These are phyloP conservation scores for Aspergillus avenaceus DNA, from an alignment of 495 filamentous ascomycete species.

Conservation along the genomic window DNA sequence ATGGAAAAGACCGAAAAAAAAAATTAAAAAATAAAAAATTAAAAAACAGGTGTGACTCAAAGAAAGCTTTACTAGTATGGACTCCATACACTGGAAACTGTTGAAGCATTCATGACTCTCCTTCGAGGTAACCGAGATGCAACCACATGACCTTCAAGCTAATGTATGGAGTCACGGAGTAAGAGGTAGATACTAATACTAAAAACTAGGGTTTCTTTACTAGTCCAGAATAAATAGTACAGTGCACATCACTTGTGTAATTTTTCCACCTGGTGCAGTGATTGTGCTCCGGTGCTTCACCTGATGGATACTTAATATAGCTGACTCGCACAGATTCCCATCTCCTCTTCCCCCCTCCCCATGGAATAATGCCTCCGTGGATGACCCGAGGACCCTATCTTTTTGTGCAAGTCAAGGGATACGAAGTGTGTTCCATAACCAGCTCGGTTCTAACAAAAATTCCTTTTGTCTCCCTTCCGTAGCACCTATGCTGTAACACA, in stretches of 20 bases:
- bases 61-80: too few relatives aligned
- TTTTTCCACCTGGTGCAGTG: not conserved
- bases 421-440: conserved; percentile 4
- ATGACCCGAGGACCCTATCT: not conserved
- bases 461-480: not conserved
- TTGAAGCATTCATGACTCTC: too few relatives aligned
- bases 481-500: not conserved
- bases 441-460: not conserved
- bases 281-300: not conserved
- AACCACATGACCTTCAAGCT: conserved; percentile 5
- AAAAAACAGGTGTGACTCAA: too few relatives aligned
- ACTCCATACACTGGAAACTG: too few relatives aligned
- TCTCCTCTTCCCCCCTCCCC: not conserved
- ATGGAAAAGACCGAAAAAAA: too few relatives aligned
- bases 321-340: conserved; percentile 1
- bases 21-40: too few relatives aligned
- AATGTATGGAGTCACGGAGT: not conserved
- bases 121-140: too few relatives aligned
- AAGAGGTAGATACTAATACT: not conserved
- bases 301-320: conserved; percentile 3
- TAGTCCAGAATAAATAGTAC: too few relatives aligned
- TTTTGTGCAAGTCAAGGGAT: not conserved
- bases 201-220: too few relatives aligned
- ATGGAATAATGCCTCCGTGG: conserved; percentile 1
- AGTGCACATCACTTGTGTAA: conserved; percentile 6